Conservation (phyloP, 345 rosid genomes). For the Pseudoturritis turrita region DNA sequence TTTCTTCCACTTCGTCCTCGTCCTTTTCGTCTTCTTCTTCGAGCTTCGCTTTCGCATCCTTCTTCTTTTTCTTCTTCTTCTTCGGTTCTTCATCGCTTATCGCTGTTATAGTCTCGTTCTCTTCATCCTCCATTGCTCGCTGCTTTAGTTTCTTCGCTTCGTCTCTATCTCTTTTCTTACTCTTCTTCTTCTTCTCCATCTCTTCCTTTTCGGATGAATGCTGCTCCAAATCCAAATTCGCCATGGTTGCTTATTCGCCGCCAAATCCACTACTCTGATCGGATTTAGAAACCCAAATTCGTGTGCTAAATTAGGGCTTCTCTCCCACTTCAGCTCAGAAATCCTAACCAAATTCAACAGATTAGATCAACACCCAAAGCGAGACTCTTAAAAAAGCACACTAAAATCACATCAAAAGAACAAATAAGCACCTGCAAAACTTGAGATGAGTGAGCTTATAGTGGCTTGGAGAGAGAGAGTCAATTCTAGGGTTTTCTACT, state of each 20-base stretch:
- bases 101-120: background rate
- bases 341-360: background rate
- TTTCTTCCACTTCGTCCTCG: slow-evolving; percentile 15
- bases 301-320: background rate
- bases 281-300: background rate
- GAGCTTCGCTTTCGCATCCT: slow-evolving; percentile 1
- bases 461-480: background rate
- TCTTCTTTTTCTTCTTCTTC: slow-evolving; percentile 31
- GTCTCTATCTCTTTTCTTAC: slow-evolving; percentile 21
- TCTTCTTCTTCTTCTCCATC: slow-evolving; percentile 9
- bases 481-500: background rate
- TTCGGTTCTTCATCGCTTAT: background rate
- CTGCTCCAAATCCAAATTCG: slow-evolving; percentile 17
- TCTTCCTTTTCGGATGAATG: slow-evolving; percentile 15
- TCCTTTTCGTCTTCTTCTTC: slow-evolving; percentile 16
- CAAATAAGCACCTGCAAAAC: background rate
- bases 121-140: background rate
- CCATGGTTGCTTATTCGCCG: slow-evolving; percentile 15
- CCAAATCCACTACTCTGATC: background rate
- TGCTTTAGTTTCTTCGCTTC: background rate
- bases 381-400: background rate
- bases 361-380: background rate
- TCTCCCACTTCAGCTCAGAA: background rate
- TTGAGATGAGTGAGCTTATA: background rate
- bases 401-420: background rate